Conservation (phyloP, 2,329 filamentous ascomycete species). For the Ophiocordyceps camponoti-rufipedis region DNA sequence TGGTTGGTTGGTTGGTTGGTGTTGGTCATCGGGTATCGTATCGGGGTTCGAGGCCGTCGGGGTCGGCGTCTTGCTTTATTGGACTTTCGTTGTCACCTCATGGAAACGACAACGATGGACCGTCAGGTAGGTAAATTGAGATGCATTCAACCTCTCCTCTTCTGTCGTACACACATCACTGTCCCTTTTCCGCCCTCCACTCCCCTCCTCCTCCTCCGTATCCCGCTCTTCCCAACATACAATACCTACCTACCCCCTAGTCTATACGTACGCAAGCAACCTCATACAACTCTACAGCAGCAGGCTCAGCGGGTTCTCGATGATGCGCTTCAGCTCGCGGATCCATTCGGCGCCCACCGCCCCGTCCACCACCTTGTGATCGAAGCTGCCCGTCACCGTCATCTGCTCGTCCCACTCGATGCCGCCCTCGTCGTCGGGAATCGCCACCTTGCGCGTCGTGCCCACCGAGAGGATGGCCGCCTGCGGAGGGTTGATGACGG, state of each 20-base stretch:
- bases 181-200: neutral
- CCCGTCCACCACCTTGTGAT: conserved; percentile 97
- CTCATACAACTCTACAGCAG: conserved; percentile 45
- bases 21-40: no score
- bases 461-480: conserved; percentile 89
- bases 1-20: no score
- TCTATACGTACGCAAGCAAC: neutral
- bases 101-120: no score
- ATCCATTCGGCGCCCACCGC: conserved; percentile 95
- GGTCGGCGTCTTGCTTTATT: no score
- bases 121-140: no score
- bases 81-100: no score
- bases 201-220: neutral
- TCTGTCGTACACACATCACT: no score
- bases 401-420: conserved; percentile 97
- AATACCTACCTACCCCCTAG: no score
- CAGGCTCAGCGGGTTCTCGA: conserved; percentile 93
- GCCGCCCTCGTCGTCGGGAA: conserved; percentile 61
- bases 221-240: neutral
- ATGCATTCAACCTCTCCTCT: no score
- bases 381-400: conserved; percentile 83
- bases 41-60: no score
- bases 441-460: conserved; percentile 85
- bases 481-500: conserved; percentile 97
- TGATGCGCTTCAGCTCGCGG: conserved; percentile 86